Percentiles rank a stretch among this genome's conserved stretches.
phyloP scores from a whole-genome alignment of 2,329 filamentous ascomycete species.

The Arthrinium puccinioides region DNA sequence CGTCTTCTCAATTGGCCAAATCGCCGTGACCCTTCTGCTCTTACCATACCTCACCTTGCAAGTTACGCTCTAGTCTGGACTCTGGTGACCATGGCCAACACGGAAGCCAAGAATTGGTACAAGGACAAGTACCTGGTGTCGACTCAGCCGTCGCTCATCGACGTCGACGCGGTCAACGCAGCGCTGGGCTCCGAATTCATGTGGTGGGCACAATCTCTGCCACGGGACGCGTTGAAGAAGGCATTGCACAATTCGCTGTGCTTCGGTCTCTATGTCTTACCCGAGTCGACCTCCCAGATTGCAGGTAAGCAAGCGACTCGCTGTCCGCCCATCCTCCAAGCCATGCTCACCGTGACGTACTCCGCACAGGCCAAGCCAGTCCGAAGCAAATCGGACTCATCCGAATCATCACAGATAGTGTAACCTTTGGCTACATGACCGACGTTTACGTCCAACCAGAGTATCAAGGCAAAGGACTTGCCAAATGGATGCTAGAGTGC shows the following conservation, averaged over 20 bases:
- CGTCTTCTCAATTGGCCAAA: too few relatives aligned
- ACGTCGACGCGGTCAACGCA: slow-evolving; percentile 44
- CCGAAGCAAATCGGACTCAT: slow-evolving; percentile 43
- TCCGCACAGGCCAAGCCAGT: not conserved
- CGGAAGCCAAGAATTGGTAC: slow-evolving; percentile 36
- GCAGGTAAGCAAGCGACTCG: slow-evolving; percentile 16
- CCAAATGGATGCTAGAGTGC: slow-evolving; percentile 45
- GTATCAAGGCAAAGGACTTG: slow-evolving; percentile 43
- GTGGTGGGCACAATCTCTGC: slow-evolving; percentile 52
- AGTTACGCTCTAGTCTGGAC: too few relatives aligned
- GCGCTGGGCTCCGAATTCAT: slow-evolving; percentile 49
- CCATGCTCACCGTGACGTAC: not conserved
- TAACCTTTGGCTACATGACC: slow-evolving; percentile 60
- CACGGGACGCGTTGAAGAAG: slow-evolving; percentile 38
- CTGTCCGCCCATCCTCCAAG: not conserved
- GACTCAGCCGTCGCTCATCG: slow-evolving; percentile 49
- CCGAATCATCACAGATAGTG: slow-evolving; percentile 61
- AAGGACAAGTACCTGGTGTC: slow-evolving; percentile 52
- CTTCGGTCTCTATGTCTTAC: slow-evolving; percentile 46
- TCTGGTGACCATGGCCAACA: slow-evolving; percentile 6
- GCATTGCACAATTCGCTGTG: slow-evolving; percentile 53
- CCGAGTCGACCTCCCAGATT: slow-evolving; percentile 21
- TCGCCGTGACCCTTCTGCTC: too few relatives aligned
- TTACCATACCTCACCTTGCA: not conserved
- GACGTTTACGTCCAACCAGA: slow-evolving; percentile 47